Base-by-base conservation (phyloP, 2,329 filamentous ascomycete genomes). In the Pseudogymnoascus sp. region DNA sequence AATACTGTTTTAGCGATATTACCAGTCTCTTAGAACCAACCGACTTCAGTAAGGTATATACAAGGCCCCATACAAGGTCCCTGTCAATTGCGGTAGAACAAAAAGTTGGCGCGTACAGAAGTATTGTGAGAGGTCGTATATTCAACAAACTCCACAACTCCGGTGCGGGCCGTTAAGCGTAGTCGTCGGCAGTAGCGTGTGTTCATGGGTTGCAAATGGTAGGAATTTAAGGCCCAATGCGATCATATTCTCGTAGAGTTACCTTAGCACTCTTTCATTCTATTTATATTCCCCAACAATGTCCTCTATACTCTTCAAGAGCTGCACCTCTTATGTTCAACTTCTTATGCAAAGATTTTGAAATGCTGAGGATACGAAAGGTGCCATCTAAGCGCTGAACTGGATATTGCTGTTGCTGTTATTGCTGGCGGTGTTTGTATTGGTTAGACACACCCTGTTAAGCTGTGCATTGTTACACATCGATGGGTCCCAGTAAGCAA, bases 161-260 rank as follows among this genome's bases (percentile, higher is more conserved):
- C 46, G 46, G 46, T 56, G 46, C 25, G 46, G 46, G 46, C 46
- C 25, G 46, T 56, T 31, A 18, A 56, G 8, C 46, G 46, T 56
- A 34, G 46, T 25, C 46, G 25, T 34, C 8, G 1, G 8, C n/a
- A 31, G 46, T 56, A 56, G 25, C 46, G 14, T 1, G 1, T n/a
- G 25, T 8, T 9, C 31, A 14, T 31, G 2, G 5, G 42, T 6
- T 14, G 21, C 42, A 23, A 46, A 46, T 5, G 1, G 21, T 23
- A 23, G 14, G 43, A 12, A 28, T 46, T 14, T 25, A 23, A n/a
- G 42, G 21, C 21, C 5, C 21, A 25, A 21, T 46, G 21, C 11
- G 18, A 6, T 16, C 42, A 46, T 25, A 21, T 12, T 11, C 9
- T 14, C 42, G 18, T 46, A 46, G 2, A 25, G 23, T 46, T 43